Evolutionary conservation across 306 rosid genomes (phyloP).

Genomic region (Sphenostylis stenocarpa): DNA sequence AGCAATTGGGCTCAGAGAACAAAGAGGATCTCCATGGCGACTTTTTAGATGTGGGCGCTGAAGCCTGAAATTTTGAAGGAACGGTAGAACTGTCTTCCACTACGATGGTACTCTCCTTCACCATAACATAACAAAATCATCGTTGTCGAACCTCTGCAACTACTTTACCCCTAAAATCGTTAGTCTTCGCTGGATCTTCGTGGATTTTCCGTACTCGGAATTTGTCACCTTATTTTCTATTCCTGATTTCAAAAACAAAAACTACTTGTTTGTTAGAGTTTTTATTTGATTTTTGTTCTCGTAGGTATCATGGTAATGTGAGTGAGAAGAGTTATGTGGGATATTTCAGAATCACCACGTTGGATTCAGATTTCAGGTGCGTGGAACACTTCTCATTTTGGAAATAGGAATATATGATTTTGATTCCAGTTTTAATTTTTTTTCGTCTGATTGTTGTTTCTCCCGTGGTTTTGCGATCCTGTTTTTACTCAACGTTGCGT

Average conservation of each 20-base stretch:
- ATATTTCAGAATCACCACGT: background rate
- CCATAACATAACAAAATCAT: background rate
- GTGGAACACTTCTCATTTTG: background rate
- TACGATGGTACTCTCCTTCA: background rate
- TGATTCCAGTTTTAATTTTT: background rate
- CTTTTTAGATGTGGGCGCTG: background rate
- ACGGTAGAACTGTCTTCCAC: background rate
- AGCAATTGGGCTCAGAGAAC: background rate
- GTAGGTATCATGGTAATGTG: background rate
- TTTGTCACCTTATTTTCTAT: background rate
- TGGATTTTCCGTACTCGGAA: background rate
- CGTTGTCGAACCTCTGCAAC: background rate
- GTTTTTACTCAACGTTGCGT: background rate
- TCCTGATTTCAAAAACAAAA: background rate
- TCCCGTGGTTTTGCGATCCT: constrained; percentile 3
- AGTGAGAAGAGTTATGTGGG: background rate
- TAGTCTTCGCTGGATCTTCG: background rate
- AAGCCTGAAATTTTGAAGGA: background rate
- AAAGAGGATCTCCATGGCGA: background rate
- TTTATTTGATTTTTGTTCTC: background rate
- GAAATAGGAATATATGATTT: background rate
- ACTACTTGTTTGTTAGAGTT: background rate
- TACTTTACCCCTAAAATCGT: background rate
- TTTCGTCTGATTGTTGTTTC: background rate
- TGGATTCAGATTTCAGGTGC: background rate